Evolutionary conservation across 192 early-diverging fungal genomes (phyloP).

Genomic region (Spizellomyces punctatus): DNA sequence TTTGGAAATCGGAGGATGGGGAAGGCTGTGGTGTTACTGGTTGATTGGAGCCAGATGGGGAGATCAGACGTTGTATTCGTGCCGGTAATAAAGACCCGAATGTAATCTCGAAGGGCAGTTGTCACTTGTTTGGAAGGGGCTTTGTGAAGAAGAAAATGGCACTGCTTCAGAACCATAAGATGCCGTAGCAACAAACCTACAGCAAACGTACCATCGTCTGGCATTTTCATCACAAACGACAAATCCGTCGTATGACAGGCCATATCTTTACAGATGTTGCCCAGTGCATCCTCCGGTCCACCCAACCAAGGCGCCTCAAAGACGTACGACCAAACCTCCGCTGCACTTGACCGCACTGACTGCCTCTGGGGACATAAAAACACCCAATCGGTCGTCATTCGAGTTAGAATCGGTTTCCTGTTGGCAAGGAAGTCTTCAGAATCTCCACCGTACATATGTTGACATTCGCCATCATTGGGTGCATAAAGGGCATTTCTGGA

Average conservation of each 20-base stretch:
- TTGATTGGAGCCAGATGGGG: constrained; percentile 8
- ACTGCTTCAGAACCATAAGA: too few relatives aligned
- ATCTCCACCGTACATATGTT: constrained; percentile 11
- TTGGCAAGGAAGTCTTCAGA: constrained; percentile 5
- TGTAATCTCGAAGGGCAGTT: constrained; percentile 13
- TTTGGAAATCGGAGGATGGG: constrained; percentile 20
- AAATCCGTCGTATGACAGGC: constrained; percentile 41
- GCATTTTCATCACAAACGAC: constrained; percentile 25
- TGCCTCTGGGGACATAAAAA: constrained; percentile 20
- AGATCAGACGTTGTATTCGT: background rate
- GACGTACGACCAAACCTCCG: constrained; percentile 26
- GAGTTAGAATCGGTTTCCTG: constrained; percentile 22
- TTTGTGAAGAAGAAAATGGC: background rate
- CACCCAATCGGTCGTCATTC: constrained; percentile 29
- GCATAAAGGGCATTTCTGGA: constrained; percentile 18
- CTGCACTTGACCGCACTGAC: background rate
- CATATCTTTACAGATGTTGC: constrained; percentile 23
- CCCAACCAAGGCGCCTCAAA: constrained; percentile 38
- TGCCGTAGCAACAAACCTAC: too few relatives aligned
- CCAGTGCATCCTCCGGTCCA: constrained; percentile 30
- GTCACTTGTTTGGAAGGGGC: constrained; percentile 5
- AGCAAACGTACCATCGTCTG: constrained; percentile 20
- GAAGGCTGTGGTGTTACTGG: background rate
- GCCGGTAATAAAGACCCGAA: constrained; percentile 4
- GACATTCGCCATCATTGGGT: background rate